Conservation (phyloP, 2,329 filamentous ascomycete species). For the Amphichorda felina region DNA sequence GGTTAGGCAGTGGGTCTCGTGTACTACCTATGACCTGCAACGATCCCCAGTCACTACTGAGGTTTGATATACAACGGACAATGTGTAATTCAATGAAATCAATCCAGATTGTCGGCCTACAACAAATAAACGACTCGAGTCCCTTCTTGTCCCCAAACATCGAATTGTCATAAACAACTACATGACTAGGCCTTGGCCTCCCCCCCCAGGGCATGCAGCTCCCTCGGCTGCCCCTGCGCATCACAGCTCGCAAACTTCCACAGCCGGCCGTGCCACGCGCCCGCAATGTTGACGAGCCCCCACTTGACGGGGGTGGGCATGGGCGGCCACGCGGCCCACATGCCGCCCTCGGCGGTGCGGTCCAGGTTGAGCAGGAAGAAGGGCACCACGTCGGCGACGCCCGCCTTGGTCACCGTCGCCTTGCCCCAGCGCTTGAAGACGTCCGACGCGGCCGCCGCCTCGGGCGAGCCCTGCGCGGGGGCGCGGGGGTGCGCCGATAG, state of each 20-base stretch:
- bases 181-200: constrained; percentile 4
- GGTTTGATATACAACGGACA: no score
- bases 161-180: no score
- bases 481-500: constrained; percentile 37
- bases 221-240: constrained; percentile 35
- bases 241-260: constrained; percentile 58
- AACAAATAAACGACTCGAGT: no score
- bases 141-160: no score
- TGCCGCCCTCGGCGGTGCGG: constrained; percentile 42
- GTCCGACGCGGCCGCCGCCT: constrained; percentile 29
- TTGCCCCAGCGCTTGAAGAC: constrained; percentile 52
- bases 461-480: constrained; percentile 30
- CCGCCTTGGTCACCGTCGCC: constrained; percentile 49
- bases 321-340: constrained; percentile 52
- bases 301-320: constrained; percentile 50
- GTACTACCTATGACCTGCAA: no score
- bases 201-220: constrained; percentile 34
- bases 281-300: constrained; percentile 46
- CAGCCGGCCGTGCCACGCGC: constrained; percentile 40
- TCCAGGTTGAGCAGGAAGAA: constrained; percentile 56
- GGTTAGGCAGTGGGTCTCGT: no score
- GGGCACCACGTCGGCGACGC: constrained; percentile 46
- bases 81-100: no score
- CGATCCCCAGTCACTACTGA: no score
- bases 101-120: no score